Evolutionary conservation across 305 asterid species (phyloP).

Genomic region (Fraxinus xanthoxyloides): DNA sequence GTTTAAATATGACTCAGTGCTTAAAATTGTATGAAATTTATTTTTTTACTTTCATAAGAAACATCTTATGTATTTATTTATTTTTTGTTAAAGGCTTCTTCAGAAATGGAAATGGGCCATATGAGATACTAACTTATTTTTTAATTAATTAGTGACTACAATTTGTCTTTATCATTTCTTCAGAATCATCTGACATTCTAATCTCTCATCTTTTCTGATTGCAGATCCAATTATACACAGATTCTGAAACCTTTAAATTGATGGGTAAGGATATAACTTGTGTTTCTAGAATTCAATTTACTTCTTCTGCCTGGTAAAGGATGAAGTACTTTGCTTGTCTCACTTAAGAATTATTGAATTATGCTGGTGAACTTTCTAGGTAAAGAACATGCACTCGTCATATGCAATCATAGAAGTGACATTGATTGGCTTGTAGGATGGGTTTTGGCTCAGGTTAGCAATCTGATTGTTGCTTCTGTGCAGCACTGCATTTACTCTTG

Average conservation of each 20-base stretch:
- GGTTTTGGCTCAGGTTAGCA: constrained; percentile 82
- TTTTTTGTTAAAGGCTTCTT: neutral
- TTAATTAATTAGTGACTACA: neutral
- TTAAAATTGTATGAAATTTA: neutral
- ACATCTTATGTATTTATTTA: neutral
- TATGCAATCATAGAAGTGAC: constrained; percentile 74
- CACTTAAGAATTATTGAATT: constrained; percentile 14
- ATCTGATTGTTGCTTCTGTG: constrained; percentile 10
- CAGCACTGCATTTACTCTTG: constrained; percentile 8
- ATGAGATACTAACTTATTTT: neutral
- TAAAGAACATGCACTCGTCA: constrained; percentile 75
- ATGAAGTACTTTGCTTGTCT: neutral
- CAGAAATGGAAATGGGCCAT: neutral
- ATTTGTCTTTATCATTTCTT: constrained; percentile 2
- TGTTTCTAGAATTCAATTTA: constrained; percentile 13
- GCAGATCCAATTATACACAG: constrained; percentile 71
- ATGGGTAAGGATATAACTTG: constrained; percentile 55
- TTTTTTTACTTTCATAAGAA: neutral
- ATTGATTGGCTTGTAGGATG: constrained; percentile 97
- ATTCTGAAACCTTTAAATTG: constrained; percentile 49
- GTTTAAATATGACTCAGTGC: neutral
- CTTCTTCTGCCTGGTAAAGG: neutral
- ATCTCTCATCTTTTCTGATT: constrained; percentile 23
- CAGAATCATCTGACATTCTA: constrained; percentile 17
- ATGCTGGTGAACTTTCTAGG: constrained; percentile 46